phyloP scores from a whole-genome alignment of 805 yeast genomes.

The Blastobotrys muscicola region DNA sequence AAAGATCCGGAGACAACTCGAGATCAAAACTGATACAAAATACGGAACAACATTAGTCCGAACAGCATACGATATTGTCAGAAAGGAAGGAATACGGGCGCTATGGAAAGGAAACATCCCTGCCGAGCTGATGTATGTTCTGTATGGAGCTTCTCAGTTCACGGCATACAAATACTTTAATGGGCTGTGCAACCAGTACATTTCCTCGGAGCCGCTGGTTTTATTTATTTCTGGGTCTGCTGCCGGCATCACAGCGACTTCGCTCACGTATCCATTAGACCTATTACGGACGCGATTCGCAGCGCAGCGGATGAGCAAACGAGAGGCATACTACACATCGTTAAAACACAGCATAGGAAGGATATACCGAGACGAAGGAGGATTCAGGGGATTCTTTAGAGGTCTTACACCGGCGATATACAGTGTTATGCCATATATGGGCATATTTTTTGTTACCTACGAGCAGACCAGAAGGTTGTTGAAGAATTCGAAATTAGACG shows the following conservation, averaged over 20 bases:
- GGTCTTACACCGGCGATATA: constrained; percentile 43
- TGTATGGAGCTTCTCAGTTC: constrained; percentile 83
- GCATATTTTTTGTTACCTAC: constrained; percentile 65
- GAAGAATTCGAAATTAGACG: neutral
- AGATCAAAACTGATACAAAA: constrained; percentile 19
- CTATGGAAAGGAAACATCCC: constrained; percentile 97
- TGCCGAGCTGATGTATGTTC: constrained; percentile 74
- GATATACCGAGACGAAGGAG: constrained; percentile 32
- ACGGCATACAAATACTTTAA: constrained; percentile 55
- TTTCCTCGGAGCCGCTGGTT: constrained; percentile 31
- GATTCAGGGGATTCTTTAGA: constrained; percentile 38
- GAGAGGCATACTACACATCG: constrained; percentile 18
- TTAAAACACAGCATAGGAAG: constrained; percentile 23
- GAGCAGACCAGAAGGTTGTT: constrained; percentile 35
- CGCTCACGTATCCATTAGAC: constrained; percentile 80
- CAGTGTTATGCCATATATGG: constrained; percentile 63
- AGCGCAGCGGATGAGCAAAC: constrained; percentile 37
- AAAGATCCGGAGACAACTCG: constrained; percentile 67
- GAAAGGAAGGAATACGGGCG: constrained; percentile 60
- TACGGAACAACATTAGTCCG: constrained; percentile 16
- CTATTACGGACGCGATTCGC: constrained; percentile 80
- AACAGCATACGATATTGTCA: constrained; percentile 35
- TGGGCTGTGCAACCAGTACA: constrained; percentile 27
- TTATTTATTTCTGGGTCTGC: constrained; percentile 58
- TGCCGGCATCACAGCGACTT: constrained; percentile 69